Base-by-base conservation (phyloP, 768 basidiomycete species). In the Lentinula boryana region DNA sequence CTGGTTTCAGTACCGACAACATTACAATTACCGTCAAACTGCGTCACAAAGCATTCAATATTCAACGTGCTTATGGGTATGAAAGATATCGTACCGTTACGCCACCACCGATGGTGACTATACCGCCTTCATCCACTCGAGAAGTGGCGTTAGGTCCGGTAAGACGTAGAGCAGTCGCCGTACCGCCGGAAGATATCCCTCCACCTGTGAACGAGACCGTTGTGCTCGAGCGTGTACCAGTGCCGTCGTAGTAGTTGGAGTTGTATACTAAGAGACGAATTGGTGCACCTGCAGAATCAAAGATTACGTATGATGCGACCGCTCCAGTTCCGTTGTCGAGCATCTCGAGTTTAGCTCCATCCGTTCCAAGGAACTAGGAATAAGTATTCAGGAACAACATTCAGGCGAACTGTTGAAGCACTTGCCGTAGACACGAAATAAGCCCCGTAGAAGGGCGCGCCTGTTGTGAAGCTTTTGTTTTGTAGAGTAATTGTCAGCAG, bases 361-460 rank as follows among this genome's bases (percentile, higher is more conserved):
- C 73, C 18, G 65, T 65, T 9, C 75, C 72, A 5, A 76, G 66
- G 56, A 74, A 74, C 21, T 75, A 23, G 18, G 18, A 10, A 48
- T 21, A 3, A 2, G 36, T 8, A 48, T 21, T 48, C 8, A 21
- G 21, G 21, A 43, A 48, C 1, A 48, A 23, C 21, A 23, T 23
- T n/a, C 16, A 48, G 2, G 6, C 21, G 6, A 12, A 23, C 4
- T 23, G n/a, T 21, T 9, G 21, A 48, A 48, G 16, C 3, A 23
- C 46, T 23, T 48, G 8, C 46, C 46, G 5, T 70, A 13, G 75
- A 73, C 15, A 77, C 73, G 64, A 76, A 76, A 9, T 68, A 71
- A 12, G 70, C 71, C 23, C 74, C 75, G 61, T 76, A 76, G 64
- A 71, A 77, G 0, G 75, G 76, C 33, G 74, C 67, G 53, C 67